Evolutionary conservation across 2,329 filamentous ascomycete species (phyloP).

Genomic region (Hortaea sp.): DNA sequence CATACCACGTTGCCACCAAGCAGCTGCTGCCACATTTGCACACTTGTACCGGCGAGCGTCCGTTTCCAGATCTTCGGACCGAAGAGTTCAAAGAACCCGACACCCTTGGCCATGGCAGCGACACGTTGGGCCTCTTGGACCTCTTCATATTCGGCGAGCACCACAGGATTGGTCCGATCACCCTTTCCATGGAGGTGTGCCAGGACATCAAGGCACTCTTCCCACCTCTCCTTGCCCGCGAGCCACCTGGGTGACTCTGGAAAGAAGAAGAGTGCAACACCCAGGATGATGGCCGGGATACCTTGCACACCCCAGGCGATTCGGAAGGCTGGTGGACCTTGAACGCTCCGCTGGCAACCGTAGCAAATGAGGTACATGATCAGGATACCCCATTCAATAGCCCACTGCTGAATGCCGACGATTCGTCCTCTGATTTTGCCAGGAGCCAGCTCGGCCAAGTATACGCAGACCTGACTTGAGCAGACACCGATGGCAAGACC

Average conservation of each 20-base stretch:
- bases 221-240: slow-evolving; percentile 35
- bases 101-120: too few species aligned
- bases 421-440: slow-evolving; percentile 34
- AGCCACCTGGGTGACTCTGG: slow-evolving; percentile 39
- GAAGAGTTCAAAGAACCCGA: too few species aligned
- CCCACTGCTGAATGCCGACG: slow-evolving; percentile 35
- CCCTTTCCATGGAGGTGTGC: slow-evolving; percentile 38
- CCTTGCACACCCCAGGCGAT: slow-evolving; percentile 39
- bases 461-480: slow-evolving; percentile 36
- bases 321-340: slow-evolving; percentile 28
- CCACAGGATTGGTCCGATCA: slow-evolving; percentile 35
- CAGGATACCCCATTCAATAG: slow-evolving; percentile 35
- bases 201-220: slow-evolving; percentile 36
- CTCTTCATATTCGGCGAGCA: slow-evolving; percentile 41
- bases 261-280: slow-evolving; percentile 36
- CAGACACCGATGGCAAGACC: slow-evolving; percentile 34
- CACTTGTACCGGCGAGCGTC: slow-evolving; percentile 45
- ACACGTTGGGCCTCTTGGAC: slow-evolving; percentile 16
- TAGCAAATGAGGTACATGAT: slow-evolving; percentile 38
- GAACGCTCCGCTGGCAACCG: slow-evolving; percentile 23
- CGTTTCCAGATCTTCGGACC: slow-evolving; percentile 43
- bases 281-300: slow-evolving; percentile 35
- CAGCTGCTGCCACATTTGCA: slow-evolving; percentile 48
- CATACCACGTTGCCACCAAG: slow-evolving; percentile 24
- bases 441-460: slow-evolving; percentile 35